phyloP scores from a whole-genome alignment of 2,329 filamentous ascomycete species.

The Fusarium haematococcum region DNA sequence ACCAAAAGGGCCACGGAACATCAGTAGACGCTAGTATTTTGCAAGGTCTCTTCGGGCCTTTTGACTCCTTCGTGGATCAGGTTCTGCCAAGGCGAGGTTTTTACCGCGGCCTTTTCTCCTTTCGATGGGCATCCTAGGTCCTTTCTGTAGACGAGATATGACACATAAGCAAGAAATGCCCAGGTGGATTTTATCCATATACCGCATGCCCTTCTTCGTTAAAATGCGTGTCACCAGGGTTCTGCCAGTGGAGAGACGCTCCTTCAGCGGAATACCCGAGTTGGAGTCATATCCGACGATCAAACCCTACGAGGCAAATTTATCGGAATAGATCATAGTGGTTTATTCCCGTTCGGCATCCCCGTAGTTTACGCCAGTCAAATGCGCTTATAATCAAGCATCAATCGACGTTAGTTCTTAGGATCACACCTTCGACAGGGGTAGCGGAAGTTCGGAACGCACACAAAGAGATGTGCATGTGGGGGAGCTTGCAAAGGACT shows the following conservation, averaged over 20 bases:
- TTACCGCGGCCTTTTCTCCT: not conserved
- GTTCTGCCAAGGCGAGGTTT: not conserved
- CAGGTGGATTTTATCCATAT: not conserved
- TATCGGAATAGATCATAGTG: not conserved
- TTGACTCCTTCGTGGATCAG: not conserved
- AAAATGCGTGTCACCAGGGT: not conserved
- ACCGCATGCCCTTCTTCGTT: not conserved
- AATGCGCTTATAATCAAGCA: slow-evolving; percentile 3
- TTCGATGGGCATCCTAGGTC: not conserved
- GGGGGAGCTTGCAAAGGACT: not conserved
- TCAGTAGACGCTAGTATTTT: not conserved
- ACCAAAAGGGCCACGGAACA: slow-evolving; percentile 15
- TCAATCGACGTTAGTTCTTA: not conserved
- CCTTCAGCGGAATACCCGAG: not conserved
- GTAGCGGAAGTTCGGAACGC: not conserved
- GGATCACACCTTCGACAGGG: not conserved
- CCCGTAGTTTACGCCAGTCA: not conserved
- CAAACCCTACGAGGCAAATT: not conserved
- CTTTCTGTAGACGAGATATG: not conserved
- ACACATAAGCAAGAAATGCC: too few species aligned
- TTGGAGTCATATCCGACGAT: not conserved
- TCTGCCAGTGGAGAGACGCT: not conserved
- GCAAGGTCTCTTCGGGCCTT: not conserved
- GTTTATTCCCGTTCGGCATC: not conserved
- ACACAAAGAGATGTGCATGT: not conserved